A percentile compares a stretch with the other conserved stretches of the same genome.
These are phyloP conservation scores for Blastomyces parvus DNA, from an alignment of 2,329 filamentous ascomycete genomes.

Conservation along the genomic window DNA sequence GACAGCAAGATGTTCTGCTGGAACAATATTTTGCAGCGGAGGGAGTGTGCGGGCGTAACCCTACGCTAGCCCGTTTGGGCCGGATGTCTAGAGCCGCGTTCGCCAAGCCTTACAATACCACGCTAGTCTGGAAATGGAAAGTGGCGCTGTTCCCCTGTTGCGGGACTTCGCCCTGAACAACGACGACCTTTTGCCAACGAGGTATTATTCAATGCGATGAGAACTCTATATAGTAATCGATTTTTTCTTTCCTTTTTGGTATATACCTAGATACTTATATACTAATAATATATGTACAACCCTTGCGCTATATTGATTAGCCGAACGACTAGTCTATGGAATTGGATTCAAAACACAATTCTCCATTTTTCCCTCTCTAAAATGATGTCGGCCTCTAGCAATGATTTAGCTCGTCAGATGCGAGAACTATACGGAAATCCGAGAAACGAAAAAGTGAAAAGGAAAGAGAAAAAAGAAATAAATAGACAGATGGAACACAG, in stretches of 20 bases:
- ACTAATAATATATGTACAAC: background rate
- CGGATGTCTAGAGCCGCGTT: conserved; percentile 12
- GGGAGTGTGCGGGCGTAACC: conserved; percentile 35
- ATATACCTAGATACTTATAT: background rate
- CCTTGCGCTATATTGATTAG: conserved; percentile 2
- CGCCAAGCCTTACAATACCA: conserved; percentile 40
- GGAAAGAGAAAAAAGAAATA: background rate
- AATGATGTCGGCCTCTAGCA: background rate
- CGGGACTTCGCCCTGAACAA: too few relatives aligned
- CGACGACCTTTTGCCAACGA: background rate
- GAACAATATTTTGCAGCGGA: conserved; percentile 9
- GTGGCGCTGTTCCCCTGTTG: background rate
- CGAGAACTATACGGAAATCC: background rate
- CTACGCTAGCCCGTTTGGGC: conserved; percentile 31
- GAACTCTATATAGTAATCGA: background rate
- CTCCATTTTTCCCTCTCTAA: background rate
- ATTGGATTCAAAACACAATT: background rate
- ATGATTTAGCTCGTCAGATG: background rate
- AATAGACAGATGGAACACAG: background rate
- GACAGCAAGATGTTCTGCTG: background rate
- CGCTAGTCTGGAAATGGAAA: background rate
- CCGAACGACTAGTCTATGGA: background rate
- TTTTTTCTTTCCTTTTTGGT: background rate
- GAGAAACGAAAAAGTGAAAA: background rate
- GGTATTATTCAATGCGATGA: background rate